These are phyloP conservation scores for Capsella rubella DNA, from an alignment of 441 rosid genomes.

Conservation along the genomic window DNA sequence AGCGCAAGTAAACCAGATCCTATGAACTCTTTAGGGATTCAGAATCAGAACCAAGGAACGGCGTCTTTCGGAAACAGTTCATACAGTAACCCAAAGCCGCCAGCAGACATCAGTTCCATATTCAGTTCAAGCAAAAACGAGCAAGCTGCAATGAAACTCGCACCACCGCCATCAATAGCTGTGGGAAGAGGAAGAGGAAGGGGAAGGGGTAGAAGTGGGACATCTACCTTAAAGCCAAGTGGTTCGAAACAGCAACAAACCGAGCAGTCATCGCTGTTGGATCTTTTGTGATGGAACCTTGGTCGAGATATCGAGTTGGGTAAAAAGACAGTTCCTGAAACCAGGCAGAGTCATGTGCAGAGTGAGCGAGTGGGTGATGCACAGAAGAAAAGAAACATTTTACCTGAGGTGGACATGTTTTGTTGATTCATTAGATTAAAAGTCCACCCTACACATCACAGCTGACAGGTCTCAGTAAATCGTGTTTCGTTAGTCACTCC, in stretches of 20 bases:
- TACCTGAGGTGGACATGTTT: no score
- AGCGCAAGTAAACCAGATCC: constrained; percentile 46
- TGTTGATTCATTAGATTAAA: constrained; percentile 27
- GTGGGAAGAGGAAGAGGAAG: constrained; percentile 88
- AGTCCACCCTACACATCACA: constrained; percentile 16
- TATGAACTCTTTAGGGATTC: constrained; percentile 58
- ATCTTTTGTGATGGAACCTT: constrained; percentile 57
- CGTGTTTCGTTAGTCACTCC: constrained; percentile 19
- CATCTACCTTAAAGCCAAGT: constrained; percentile 51
- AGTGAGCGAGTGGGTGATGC: constrained; percentile 18
- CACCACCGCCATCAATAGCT: constrained; percentile 80
- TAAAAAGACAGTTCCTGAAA: not conserved
- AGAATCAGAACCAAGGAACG: constrained; percentile 63
- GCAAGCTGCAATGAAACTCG: constrained; percentile 70
- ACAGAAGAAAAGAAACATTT: no score
- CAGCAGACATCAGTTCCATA: constrained; percentile 74
- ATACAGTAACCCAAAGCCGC: constrained; percentile 52
- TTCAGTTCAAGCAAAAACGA: constrained; percentile 67
- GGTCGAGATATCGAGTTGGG: constrained; percentile 1
- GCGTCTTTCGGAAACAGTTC: constrained; percentile 45
- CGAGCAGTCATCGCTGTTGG: constrained; percentile 71
- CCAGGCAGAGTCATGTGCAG: constrained; percentile 7
- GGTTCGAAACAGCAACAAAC: constrained; percentile 56
- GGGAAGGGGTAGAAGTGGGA: constrained; percentile 66
- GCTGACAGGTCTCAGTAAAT: constrained; percentile 25